Conservation (phyloP, 306 rosid species). For the Prinsepia uniflora region DNA sequence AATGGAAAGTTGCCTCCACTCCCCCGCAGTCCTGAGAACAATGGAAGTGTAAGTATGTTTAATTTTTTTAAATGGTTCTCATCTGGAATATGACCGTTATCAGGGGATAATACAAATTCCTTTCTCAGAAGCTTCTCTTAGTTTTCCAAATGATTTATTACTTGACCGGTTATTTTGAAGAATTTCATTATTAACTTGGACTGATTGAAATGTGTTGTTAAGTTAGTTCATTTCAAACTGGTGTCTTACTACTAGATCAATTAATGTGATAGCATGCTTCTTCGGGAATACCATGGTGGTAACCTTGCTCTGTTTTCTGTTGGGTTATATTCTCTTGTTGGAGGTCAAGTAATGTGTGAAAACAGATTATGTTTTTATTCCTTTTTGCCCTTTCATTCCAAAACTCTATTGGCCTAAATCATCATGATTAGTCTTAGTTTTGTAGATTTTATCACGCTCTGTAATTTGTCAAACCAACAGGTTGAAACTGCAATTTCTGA, state of each 20-base stretch:
- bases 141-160: neutral
- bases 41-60: constrained; percentile 69
- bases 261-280: neutral
- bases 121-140: neutral
- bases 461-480: constrained; percentile 38
- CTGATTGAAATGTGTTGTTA: neutral
- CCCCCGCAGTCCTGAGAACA: constrained; percentile 75
- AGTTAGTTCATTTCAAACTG: neutral
- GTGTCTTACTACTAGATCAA: neutral
- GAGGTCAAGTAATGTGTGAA: too few species aligned
- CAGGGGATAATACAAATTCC: neutral
- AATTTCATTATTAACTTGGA: neutral
- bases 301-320: neutral
- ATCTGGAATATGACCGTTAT: neutral
- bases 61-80: neutral
- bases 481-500: constrained; percentile 61
- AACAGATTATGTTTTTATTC: neutral
- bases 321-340: too few species aligned
- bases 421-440: constrained; percentile 9
- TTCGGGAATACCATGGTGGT: neutral
- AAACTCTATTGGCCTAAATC: neutral
- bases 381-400: neutral
- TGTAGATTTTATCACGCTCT: neutral
- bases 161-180: neutral
- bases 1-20: constrained; percentile 87